phyloP scores from a whole-genome alignment of 2,329 filamentous ascomycete species.

The Mycosphaerelloides madeirae region DNA sequence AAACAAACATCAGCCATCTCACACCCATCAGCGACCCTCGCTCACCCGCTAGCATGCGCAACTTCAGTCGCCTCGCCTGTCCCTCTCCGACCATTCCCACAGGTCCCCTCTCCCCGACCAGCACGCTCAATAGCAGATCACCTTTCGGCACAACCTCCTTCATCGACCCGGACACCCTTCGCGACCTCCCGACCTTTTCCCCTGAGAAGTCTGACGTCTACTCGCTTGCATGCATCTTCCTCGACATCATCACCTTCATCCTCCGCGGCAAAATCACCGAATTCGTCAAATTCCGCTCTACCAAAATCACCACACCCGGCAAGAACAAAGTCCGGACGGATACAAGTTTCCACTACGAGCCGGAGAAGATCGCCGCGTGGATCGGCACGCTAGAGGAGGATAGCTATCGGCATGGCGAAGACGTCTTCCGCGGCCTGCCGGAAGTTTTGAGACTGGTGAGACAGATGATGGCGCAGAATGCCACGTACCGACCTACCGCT shows the following conservation, averaged over 20 bases:
- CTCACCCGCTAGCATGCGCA: constrained; percentile 23
- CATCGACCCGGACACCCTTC: constrained; percentile 41
- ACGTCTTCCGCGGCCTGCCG: constrained; percentile 38
- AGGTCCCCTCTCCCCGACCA: constrained; percentile 11
- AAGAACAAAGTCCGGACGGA: constrained; percentile 42
- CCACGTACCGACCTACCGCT: constrained; percentile 39
- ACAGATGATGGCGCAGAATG: constrained; percentile 40
- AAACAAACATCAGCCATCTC: constrained; percentile 14
- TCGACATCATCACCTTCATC: constrained; percentile 66
- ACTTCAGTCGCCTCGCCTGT: constrained; percentile 21
- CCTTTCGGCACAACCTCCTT: constrained; percentile 28
- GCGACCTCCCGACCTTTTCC: constrained; percentile 33
- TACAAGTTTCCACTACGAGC: constrained; percentile 67
- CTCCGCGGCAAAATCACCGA: constrained; percentile 63
- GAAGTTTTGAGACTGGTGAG: constrained; percentile 39
- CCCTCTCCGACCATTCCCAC: constrained; percentile 13
- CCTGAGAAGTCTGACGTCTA: constrained; percentile 60
- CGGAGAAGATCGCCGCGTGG: constrained; percentile 65
- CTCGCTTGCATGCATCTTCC: constrained; percentile 66
- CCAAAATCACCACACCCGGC: constrained; percentile 48
- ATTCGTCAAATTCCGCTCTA: constrained; percentile 61
- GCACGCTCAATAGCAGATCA: constrained; percentile 8
- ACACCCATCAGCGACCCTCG: constrained; percentile 8
- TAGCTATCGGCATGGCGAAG: constrained; percentile 19
- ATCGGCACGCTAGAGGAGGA: constrained; percentile 47